Evolutionary conservation across 139 green algal genomes (phyloP).

Genomic region (Zygnema circumcarinatum): DNA sequence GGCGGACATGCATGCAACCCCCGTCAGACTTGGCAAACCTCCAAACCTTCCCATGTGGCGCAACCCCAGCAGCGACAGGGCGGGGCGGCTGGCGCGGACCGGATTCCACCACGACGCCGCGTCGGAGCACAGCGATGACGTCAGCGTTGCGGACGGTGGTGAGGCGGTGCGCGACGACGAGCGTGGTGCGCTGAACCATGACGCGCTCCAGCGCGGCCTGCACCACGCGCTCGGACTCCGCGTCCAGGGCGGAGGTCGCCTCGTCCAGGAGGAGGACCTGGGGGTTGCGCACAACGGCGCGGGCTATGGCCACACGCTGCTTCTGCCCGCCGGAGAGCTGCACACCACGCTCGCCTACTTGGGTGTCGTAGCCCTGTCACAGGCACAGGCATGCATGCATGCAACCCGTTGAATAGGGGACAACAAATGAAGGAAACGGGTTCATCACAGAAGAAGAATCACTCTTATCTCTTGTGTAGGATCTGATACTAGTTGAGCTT

Average conservation of each 20-base stretch:
- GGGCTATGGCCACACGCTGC: slow-evolving; percentile 91
- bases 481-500: too few relatives aligned
- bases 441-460: background rate
- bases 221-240: slow-evolving; percentile 69
- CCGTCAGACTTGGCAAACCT: too few relatives aligned
- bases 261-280: slow-evolving; percentile 88
- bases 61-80: too few relatives aligned
- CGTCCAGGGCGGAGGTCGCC: slow-evolving; percentile 88
- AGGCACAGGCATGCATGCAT: background rate
- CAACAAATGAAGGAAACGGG: background rate
- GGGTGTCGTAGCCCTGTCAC: slow-evolving; percentile 52
- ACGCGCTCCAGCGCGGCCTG: slow-evolving; percentile 53
- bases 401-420: background rate
- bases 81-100: too few relatives aligned
- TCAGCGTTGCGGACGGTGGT: slow-evolving; percentile 55
- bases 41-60: too few relatives aligned
- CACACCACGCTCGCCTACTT: slow-evolving; percentile 60
- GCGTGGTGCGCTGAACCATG: slow-evolving; percentile 56
- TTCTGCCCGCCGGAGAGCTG: slow-evolving; percentile 85
- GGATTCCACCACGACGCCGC: slow-evolving; percentile 50
- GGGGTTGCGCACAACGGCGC: slow-evolving; percentile 83
- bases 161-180: slow-evolving; percentile 61
- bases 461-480: background rate
- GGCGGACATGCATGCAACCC: background rate
- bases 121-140: slow-evolving; percentile 58